Conservation (phyloP, 1,284 basidiomycete species). For the Ceratobasidium sp. region DNA sequence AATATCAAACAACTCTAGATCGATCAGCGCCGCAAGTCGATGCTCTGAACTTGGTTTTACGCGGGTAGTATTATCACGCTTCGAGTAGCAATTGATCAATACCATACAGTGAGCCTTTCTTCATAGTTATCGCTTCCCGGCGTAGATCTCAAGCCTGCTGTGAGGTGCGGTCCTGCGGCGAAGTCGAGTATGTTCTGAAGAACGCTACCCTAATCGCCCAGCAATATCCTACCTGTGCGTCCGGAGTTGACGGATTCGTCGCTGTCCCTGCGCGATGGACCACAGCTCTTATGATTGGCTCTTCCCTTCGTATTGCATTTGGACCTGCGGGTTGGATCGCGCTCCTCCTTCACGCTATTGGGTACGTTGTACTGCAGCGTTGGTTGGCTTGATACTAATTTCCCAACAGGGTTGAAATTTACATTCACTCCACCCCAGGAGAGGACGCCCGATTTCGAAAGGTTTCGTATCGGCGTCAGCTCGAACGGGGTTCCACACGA, state of each 20-base stretch:
- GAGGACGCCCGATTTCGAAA: conserved; percentile 35
- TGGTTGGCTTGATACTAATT: neutral
- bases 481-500: conserved; percentile 16
- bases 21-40: conserved; percentile 48
- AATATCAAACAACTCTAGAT: conserved; percentile 46
- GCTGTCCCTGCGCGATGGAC: conserved; percentile 18
- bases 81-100: conserved; percentile 20
- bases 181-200: conserved; percentile 18
- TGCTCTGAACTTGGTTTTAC: conserved; percentile 44
- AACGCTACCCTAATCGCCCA: neutral
- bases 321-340: conserved; percentile 34
- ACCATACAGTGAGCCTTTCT: conserved; percentile 20
- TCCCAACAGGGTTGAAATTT: neutral
- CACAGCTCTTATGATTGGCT: conserved; percentile 2
- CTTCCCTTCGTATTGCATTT: conserved; percentile 27
- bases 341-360: conserved; percentile 34
- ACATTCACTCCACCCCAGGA: conserved; percentile 39
- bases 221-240: neutral
- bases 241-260: neutral
- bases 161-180: conserved; percentile 20
- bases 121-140: too few relatives aligned
- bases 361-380: neutral
- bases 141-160: neutral
- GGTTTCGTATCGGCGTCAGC: conserved; percentile 40
- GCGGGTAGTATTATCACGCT: conserved; percentile 36